These are phyloP conservation scores for Dactylellina drechsleri DNA, from an alignment of 2,329 filamentous ascomycete species.

Conservation along the genomic window DNA sequence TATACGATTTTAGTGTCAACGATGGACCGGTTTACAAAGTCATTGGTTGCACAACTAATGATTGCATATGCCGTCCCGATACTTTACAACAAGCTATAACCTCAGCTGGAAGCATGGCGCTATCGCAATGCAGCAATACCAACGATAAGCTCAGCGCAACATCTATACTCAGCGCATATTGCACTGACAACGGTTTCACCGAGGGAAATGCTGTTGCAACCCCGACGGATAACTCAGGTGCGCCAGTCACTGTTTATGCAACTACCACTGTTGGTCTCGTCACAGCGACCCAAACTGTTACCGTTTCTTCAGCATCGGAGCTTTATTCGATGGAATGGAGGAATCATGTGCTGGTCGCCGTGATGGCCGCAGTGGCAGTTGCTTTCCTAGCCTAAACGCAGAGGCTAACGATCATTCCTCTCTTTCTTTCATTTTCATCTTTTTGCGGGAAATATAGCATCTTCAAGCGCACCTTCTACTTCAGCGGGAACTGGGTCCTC, in stretches of 20 bases:
- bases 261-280: slow-evolving; percentile 49
- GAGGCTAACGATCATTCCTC: slow-evolving; percentile 15
- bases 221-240: slow-evolving; percentile 39
- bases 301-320: slow-evolving; percentile 39
- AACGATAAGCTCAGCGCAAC: slow-evolving; percentile 38
- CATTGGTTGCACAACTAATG: slow-evolving; percentile 46
- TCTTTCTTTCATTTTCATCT: slow-evolving; percentile 2
- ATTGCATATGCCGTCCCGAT: slow-evolving; percentile 43
- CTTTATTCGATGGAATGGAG: slow-evolving; percentile 27
- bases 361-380: slow-evolving; percentile 30
- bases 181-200: slow-evolving; percentile 35
- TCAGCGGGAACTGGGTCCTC: slow-evolving; percentile 11
- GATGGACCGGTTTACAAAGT: slow-evolving; percentile 25
- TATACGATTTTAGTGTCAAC: slow-evolving; percentile 28
- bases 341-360: slow-evolving; percentile 28
- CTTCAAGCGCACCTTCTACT: background rate
- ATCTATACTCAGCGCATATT: slow-evolving; percentile 41
- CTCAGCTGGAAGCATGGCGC: slow-evolving; percentile 38
- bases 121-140: slow-evolving; percentile 35
- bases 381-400: slow-evolving; percentile 39
- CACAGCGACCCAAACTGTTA: slow-evolving; percentile 40
- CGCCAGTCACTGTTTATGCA: slow-evolving; percentile 53
- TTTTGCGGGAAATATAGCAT: background rate
- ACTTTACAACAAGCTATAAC: slow-evolving; percentile 37
- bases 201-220: slow-evolving; percentile 18